Evolutionary conservation across 1,139 yeast species (phyloP).

Genomic region (Debaryomycetaceae sp.): DNA sequence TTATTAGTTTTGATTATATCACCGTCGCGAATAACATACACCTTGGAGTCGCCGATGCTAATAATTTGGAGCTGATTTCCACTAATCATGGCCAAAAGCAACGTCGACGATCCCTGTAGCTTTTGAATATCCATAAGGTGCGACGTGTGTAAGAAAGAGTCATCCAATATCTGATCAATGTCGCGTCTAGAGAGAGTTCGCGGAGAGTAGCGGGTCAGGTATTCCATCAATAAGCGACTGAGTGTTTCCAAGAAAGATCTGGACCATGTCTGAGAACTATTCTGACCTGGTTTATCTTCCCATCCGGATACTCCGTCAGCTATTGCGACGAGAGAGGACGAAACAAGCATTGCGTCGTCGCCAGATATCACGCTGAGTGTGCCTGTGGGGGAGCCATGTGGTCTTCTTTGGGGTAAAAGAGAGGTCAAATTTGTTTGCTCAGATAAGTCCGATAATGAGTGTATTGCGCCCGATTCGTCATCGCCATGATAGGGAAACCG

Average conservation of each 20-base stretch:
- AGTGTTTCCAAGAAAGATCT: slow-evolving; percentile 45
- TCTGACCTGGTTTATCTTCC: slow-evolving; percentile 33
- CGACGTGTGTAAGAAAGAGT: slow-evolving; percentile 40
- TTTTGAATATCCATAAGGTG: slow-evolving; percentile 42
- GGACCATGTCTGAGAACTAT: slow-evolving; percentile 45
- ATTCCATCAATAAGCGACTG: slow-evolving; percentile 37
- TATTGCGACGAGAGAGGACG: slow-evolving; percentile 44
- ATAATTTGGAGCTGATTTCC: slow-evolving; percentile 38
- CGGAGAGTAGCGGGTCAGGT: slow-evolving; percentile 32
- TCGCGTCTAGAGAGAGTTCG: slow-evolving; percentile 34
- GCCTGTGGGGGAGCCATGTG: slow-evolving; percentile 43
- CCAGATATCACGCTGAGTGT: slow-evolving; percentile 46
- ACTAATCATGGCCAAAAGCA: slow-evolving; percentile 39
- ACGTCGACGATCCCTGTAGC: slow-evolving; percentile 43
- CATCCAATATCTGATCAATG: slow-evolving; percentile 38
- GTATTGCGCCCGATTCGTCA: slow-evolving; percentile 29
- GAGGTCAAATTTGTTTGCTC: slow-evolving; percentile 38
- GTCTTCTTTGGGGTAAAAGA: slow-evolving; percentile 40
- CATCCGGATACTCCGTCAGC: slow-evolving; percentile 59
- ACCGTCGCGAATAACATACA: slow-evolving; percentile 40
- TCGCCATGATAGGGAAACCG: slow-evolving; percentile 41
- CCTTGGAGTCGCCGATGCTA: slow-evolving; percentile 46
- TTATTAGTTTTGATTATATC: slow-evolving; percentile 33
- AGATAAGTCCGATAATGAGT: slow-evolving; percentile 40
- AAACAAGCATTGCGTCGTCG: slow-evolving; percentile 53